A percentile compares a stretch with the other conserved stretches of the same genome.
Conservation (phyloP, 495 filamentous ascomycete species). For the Pseudevernia furfuracea region DNA sequence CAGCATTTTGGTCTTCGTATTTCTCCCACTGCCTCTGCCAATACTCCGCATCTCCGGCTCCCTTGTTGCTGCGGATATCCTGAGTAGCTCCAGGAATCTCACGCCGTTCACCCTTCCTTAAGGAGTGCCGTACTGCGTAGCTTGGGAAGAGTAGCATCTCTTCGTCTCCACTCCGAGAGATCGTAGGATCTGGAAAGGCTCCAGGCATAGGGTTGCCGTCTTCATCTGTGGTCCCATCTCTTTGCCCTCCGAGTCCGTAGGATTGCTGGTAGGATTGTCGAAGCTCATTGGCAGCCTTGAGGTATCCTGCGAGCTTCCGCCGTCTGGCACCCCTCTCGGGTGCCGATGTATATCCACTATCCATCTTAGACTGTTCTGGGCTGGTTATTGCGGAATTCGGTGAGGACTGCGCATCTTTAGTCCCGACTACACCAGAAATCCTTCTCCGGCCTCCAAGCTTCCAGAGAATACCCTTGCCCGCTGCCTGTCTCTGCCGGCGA, state of each 20-base stretch:
- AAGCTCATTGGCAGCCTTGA: constrained; percentile 85
- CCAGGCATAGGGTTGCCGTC: constrained; percentile 57
- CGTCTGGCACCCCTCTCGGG: constrained; percentile 61
- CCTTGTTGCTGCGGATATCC: constrained; percentile 28
- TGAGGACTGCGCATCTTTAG: constrained; percentile 27
- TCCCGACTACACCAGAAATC: constrained; percentile 30
- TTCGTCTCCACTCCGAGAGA: constrained; percentile 71
- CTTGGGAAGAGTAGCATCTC: constrained; percentile 93
- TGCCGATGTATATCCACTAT: constrained; percentile 28
- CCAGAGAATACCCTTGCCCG: constrained; percentile 43
- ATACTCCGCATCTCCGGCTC: constrained; percentile 52
- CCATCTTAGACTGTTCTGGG: constrained; percentile 17
- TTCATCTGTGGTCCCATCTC: constrained; percentile 43
- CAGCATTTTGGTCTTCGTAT: constrained; percentile 65
- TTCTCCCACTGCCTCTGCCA: constrained; percentile 62
- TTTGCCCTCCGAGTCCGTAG: constrained; percentile 42
- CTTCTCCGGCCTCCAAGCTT: constrained; percentile 43
- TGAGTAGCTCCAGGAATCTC: constrained; percentile 29
- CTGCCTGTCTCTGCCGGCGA: constrained; percentile 37
- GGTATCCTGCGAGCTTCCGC: constrained; percentile 73
- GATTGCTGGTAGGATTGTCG: constrained; percentile 70
- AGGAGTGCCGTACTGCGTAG: constrained; percentile 62
- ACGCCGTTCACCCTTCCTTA: constrained; percentile 34
- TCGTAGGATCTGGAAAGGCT: constrained; percentile 71
- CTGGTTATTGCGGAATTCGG: constrained; percentile 11